Conservation (phyloP, 2,329 filamentous ascomycete species). For the Colletotrichum sp. region DNA sequence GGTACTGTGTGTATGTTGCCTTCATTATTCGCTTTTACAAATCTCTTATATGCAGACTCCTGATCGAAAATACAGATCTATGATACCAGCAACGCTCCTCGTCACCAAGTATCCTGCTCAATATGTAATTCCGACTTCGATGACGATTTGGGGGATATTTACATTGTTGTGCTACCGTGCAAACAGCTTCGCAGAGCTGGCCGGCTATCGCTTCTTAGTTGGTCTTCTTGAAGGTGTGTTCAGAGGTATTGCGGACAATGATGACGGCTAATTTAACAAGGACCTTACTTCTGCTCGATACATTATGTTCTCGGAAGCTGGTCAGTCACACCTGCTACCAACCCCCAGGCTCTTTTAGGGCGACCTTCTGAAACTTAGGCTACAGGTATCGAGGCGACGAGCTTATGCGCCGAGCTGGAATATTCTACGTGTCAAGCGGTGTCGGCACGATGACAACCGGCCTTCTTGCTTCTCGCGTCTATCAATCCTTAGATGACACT, state of each 20-base stretch:
- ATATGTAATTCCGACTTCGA: background rate
- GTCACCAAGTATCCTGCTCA: background rate
- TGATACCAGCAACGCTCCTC: background rate
- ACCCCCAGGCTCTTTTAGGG: background rate
- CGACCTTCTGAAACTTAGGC: background rate
- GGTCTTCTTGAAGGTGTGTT: background rate
- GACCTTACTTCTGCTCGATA: background rate
- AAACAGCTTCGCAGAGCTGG: background rate
- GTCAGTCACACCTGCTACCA: background rate
- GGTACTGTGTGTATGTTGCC: background rate
- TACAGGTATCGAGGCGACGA: background rate
- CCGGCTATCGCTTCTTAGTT: background rate
- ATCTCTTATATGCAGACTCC: background rate
- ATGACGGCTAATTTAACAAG: background rate
- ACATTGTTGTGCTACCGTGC: background rate
- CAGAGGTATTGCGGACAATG: rapidly evolving
- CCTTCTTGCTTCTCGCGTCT: background rate
- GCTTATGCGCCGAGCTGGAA: background rate
- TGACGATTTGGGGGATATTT: background rate
- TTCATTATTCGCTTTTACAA: background rate
- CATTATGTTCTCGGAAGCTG: background rate
- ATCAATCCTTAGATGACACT: background rate
- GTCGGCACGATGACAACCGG: background rate
- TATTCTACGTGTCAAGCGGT: background rate
- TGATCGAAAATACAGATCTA: background rate